A percentile compares a stretch with the other conserved stretches of the same genome.
These are phyloP conservation scores for Leishmania guyanensis DNA, from an alignment of 208 protist genomes.

Conservation along the genomic window DNA sequence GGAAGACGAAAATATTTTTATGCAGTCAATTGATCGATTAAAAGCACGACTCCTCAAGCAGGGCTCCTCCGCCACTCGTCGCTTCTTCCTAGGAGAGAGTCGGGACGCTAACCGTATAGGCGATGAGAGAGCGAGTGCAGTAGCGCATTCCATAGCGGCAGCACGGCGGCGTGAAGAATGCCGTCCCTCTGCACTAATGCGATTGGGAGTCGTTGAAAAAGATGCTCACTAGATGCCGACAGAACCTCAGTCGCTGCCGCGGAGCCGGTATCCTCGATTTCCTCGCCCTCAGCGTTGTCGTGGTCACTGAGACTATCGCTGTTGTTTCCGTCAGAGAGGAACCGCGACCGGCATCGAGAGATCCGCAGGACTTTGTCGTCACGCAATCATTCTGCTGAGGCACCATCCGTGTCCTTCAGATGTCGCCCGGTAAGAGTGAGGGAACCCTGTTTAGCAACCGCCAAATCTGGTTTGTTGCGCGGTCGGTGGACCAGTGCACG, in stretches of 20 bases:
- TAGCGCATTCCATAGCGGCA: constrained; percentile 41
- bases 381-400: too few species aligned
- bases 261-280: constrained; percentile 21
- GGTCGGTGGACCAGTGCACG: constrained; percentile 2
- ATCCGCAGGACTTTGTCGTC: too few species aligned
- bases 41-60: constrained; percentile 40
- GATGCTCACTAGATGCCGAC: constrained; percentile 36
- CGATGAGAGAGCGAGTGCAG: constrained; percentile 38
- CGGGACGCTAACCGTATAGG: constrained; percentile 43
- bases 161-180: constrained; percentile 33
- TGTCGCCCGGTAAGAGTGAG: too few species aligned
- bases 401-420: background rate
- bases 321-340: constrained; percentile 9
- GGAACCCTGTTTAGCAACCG: background rate
- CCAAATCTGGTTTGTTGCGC: background rate
- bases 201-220: constrained; percentile 31
- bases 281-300: constrained; percentile 6
- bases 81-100: constrained; percentile 36
- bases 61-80: constrained; percentile 33
- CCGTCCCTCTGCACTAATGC: constrained; percentile 44
- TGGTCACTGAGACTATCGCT: background rate
- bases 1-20: constrained; percentile 23
- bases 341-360: background rate
- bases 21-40: constrained; percentile 41
- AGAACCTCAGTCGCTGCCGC: constrained; percentile 42